phyloP scores from a whole-genome alignment of 305 asterid species.

The Fraxinus greggii region DNA sequence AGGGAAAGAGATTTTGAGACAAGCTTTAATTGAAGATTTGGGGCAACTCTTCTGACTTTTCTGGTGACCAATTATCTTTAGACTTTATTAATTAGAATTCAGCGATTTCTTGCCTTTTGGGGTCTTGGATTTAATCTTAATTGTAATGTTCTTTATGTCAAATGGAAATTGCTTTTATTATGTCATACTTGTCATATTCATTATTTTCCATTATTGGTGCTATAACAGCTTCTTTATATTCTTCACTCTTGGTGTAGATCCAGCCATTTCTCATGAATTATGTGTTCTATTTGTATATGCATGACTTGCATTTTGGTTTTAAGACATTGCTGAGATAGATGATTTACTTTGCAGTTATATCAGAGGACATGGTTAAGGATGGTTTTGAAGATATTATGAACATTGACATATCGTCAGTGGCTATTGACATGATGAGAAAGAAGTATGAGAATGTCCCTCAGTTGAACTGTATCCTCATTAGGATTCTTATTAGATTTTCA shows the following conservation, averaged over 20 bases:
- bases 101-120: background rate
- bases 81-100: background rate
- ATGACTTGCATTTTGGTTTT: conserved; percentile 7
- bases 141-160: background rate
- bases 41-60: background rate
- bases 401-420: conserved; percentile 89
- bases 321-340: conserved; percentile 15
- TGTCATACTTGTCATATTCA: background rate
- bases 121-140: background rate
- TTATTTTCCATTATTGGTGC: background rate
- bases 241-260: background rate
- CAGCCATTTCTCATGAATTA: background rate
- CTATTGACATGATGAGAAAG: conserved; percentile 84
- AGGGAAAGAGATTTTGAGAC: background rate
- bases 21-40: background rate
- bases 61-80: background rate
- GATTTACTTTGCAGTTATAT: conserved; percentile 60
- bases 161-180: background rate
- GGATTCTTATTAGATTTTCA: background rate
- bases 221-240: conserved; percentile 6
- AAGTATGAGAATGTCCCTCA: conserved; percentile 79
- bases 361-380: conserved; percentile 94
- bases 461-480: conserved; percentile 71
- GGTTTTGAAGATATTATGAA: conserved; percentile 88
- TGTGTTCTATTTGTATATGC: background rate